Conservation (phyloP, 306 rosid species). For the Vigna hirtella region DNA sequence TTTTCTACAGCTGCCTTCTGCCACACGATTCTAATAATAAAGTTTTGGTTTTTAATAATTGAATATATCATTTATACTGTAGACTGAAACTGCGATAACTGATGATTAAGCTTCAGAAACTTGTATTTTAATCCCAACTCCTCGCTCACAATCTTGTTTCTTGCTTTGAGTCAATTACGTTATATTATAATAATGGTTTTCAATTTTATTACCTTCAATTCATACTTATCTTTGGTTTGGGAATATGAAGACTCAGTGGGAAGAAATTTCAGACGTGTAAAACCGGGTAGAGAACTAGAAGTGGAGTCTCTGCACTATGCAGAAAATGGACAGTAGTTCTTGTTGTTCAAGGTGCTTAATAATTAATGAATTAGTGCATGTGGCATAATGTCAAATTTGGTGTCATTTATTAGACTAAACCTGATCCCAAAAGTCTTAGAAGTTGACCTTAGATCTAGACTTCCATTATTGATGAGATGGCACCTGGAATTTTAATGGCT, state of each 20-base stretch:
- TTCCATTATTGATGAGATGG: not conserved
- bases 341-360: not conserved
- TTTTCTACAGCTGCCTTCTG: conserved; percentile 22
- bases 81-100: no score
- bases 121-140: no score
- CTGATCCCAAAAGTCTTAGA: not conserved
- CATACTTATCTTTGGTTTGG: not conserved
- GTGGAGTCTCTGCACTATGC: not conserved
- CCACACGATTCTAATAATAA: no score
- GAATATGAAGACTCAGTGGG: no score
- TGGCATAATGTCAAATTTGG: not conserved
- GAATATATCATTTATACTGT: no score
- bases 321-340: not conserved
- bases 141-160: no score
- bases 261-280: no score
- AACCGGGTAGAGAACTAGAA: no score
- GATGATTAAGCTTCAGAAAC: no score
- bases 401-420: not conserved
- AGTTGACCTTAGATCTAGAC: not conserved
- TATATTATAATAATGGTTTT: no score
- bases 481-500: not conserved
- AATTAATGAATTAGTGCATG: not conserved
- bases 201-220: not conserved
- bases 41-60: no score
- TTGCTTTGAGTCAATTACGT: no score